Conservation (phyloP, 1,284 basidiomycete genomes). For the Austroboletus niveus region DNA sequence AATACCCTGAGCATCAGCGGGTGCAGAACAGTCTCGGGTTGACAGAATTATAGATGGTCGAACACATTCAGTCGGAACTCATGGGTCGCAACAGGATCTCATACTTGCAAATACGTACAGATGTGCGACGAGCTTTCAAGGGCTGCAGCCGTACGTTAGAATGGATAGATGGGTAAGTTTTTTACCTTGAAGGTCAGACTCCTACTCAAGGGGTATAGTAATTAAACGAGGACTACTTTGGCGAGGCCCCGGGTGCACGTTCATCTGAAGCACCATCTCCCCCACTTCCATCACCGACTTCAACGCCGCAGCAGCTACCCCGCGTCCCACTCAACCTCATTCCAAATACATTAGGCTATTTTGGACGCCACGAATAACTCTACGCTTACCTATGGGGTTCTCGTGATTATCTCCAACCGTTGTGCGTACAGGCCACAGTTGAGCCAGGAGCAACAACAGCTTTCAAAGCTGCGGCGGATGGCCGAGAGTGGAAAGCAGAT, state of each 20-base stretch:
- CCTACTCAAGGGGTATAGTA: constrained; percentile 12
- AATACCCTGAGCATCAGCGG: constrained; percentile 77
- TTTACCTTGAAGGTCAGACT: constrained; percentile 14
- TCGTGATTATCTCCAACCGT: constrained; percentile 74
- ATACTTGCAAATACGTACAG: constrained; percentile 23
- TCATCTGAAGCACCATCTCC: constrained; percentile 38
- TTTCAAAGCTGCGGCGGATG: constrained; percentile 75
- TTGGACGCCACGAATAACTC: constrained; percentile 35
- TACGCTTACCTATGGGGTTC: constrained; percentile 72
- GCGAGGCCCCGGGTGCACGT: constrained; percentile 18
- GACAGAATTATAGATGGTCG: constrained; percentile 22
- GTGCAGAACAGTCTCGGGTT: constrained; percentile 62
- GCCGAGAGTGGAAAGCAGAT: constrained; percentile 47
- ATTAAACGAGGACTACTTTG: constrained; percentile 26
- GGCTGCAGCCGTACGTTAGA: constrained; percentile 54
- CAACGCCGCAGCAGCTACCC: constrained; percentile 30
- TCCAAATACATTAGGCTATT: constrained; percentile 22
- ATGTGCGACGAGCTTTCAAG: constrained; percentile 66
- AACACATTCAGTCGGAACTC: constrained; percentile 20
- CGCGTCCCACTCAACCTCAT: no score
- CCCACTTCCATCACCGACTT: constrained; percentile 39
- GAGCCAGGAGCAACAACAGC: constrained; percentile 77
- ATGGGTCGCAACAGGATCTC: constrained; percentile 22
- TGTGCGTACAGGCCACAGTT: constrained; percentile 67
- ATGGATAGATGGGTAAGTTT: constrained; percentile 54